These are phyloP conservation scores for Pharus latifolius DNA, from an alignment of 176 grass and related monocot genomes.

Conservation along the genomic window DNA sequence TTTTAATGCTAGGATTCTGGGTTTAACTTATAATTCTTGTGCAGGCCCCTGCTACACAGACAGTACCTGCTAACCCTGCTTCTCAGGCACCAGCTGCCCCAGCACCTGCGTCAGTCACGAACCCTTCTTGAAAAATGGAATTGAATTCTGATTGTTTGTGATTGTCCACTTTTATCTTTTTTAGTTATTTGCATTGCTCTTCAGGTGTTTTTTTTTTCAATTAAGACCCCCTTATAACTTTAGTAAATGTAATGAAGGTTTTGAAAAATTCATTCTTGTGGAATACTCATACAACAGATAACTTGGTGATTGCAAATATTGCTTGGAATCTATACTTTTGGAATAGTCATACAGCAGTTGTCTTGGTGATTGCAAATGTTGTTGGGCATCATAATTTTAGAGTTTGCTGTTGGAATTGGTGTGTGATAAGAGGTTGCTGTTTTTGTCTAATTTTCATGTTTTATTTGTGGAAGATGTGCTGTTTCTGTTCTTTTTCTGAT, in stretches of 20 bases:
- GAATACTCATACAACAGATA: background rate
- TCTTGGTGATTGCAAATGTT: background rate
- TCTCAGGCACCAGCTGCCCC: slow-evolving; percentile 36
- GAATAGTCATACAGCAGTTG: too few relatives aligned
- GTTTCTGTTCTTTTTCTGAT: background rate
- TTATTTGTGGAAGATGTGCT: background rate
- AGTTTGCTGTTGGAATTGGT: background rate
- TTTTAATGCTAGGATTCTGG: background rate
- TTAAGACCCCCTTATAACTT: background rate
- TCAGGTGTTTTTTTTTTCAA: background rate
- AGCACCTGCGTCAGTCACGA: slow-evolving; percentile 38
- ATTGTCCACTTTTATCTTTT: background rate
- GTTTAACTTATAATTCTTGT: slow-evolving; percentile 10
- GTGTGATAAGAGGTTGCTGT: background rate
- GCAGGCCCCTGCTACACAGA: slow-evolving; percentile 48
- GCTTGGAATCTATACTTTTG: too few relatives aligned
- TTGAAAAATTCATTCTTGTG: background rate
- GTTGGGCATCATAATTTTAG: too few relatives aligned
- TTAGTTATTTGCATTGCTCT: background rate
- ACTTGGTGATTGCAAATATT: background rate
- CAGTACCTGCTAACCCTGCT: slow-evolving; percentile 34
- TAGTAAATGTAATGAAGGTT: background rate
- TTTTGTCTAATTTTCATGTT: background rate
- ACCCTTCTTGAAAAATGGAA: background rate
- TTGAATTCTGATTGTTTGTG: background rate